phyloP scores from a whole-genome alignment of 2,329 filamentous ascomycete genomes.

The Ophiostoma sp. region DNA sequence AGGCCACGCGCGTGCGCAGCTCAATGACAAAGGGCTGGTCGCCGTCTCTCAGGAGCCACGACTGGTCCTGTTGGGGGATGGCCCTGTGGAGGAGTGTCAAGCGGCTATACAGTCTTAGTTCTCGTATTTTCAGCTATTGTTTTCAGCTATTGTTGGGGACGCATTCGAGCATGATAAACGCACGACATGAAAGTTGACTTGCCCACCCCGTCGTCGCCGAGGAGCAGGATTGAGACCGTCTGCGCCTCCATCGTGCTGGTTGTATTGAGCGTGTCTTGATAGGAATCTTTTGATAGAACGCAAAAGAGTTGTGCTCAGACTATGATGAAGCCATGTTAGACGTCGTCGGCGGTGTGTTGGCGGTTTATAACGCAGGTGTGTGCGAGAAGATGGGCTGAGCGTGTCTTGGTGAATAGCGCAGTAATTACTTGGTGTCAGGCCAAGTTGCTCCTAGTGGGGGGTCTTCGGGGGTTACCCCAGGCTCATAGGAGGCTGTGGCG shows the following conservation, averaged over 20 bases:
- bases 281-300: neutral
- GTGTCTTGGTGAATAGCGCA: neutral
- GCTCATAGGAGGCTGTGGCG: neutral
- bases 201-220: slow-evolving; percentile 55
- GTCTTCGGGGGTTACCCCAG: slow-evolving; percentile 4
- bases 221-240: slow-evolving; percentile 44
- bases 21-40: slow-evolving; percentile 59
- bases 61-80: slow-evolving; percentile 18
- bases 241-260: slow-evolving; percentile 18
- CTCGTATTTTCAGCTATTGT: neutral
- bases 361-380: neutral
- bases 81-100: slow-evolving; percentile 18
- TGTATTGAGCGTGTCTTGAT: neutral
- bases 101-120: neutral
- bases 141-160: neutral
- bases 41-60: slow-evolving; percentile 47
- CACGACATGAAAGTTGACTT: slow-evolving; percentile 60
- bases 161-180: slow-evolving; percentile 30
- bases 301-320: neutral
- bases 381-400: neutral
- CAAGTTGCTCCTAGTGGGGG: neutral
- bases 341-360: neutral
- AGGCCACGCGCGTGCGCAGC: slow-evolving; percentile 41
- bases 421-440: neutral
- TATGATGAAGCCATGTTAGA: neutral